These are phyloP conservation scores for Microglena sp. DNA, from an alignment of 139 green algal genomes.

Conservation along the genomic window DNA sequence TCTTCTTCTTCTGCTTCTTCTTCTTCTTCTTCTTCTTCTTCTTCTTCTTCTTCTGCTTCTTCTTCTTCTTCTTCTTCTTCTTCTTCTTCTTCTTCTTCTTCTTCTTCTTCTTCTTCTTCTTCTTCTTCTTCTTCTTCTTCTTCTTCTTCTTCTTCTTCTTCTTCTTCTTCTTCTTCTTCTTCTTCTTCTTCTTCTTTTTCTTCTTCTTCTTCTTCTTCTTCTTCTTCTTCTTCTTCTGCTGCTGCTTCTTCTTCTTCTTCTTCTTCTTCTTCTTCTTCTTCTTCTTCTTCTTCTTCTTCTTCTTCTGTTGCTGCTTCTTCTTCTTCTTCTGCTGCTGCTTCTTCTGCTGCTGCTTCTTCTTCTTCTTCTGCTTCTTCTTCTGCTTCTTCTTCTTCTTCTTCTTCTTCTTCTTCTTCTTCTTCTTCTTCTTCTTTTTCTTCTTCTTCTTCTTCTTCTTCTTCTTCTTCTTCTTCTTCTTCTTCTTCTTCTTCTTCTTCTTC, in stretches of 20 bases:
- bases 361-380: too few species aligned
- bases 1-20: too few species aligned
- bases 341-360: too few species aligned
- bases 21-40: too few species aligned
- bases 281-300: constrained; percentile 10
- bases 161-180: neutral
- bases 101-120: constrained; percentile 6
- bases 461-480: too few species aligned
- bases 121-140: neutral
- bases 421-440: constrained; percentile 9
- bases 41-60: too few species aligned
- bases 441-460: too few species aligned
- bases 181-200: neutral
- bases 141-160: neutral
- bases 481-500: constrained; percentile 3
- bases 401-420: neutral
- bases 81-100: neutral
- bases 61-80: neutral
- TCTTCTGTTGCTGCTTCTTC: too few species aligned
- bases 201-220: neutral
- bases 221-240: too few species aligned
- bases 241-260: neutral
- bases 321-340: too few species aligned
- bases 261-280: neutral
- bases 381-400: neutral